Conservation (phyloP, 768 basidiomycete species). For the Rhizopogon rudus region DNA sequence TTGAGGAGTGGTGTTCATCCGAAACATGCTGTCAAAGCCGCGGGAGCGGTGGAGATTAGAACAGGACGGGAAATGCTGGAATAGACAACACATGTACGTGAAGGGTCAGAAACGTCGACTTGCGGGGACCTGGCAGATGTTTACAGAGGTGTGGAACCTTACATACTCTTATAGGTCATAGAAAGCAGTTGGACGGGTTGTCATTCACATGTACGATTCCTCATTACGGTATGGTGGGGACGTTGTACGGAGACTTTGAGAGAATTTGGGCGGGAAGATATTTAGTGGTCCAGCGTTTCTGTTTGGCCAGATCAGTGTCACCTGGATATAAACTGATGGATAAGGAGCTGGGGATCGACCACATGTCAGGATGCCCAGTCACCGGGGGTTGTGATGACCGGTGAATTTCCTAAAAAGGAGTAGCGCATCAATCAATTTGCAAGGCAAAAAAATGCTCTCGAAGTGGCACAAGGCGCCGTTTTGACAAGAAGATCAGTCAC, state of each 20-base stretch:
- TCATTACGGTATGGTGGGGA: conserved; percentile 27
- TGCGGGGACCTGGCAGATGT: conserved; percentile 30
- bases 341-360: conserved; percentile 11
- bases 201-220: conserved; percentile 31
- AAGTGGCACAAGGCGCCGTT: conserved; percentile 13
- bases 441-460: conserved; percentile 19
- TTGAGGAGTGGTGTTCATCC: conserved; percentile 2
- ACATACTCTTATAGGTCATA: conserved; percentile 26
- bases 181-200: conserved; percentile 15
- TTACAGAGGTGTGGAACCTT: conserved; percentile 27
- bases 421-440: conserved; percentile 24
- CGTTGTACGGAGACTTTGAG: conserved; percentile 20
- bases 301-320: conserved; percentile 14
- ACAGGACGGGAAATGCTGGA: conserved; percentile 19
- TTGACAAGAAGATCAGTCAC: conserved; percentile 14
- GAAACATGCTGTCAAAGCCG: conserved; percentile 15
- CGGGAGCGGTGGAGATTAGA: conserved; percentile 26
- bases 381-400: conserved; percentile 19
- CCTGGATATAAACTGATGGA: conserved; percentile 14
- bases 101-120: conserved; percentile 24
- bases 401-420: conserved; percentile 16
- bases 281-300: conserved; percentile 8
- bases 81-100: conserved; percentile 29
- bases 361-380: conserved; percentile 13
- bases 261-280: conserved; percentile 12